Evolutionary conservation across 2,329 filamentous ascomycete genomes (phyloP), one percentile per base, ranked within the genome.

Genomic region (Beauveria sp.): DNA sequence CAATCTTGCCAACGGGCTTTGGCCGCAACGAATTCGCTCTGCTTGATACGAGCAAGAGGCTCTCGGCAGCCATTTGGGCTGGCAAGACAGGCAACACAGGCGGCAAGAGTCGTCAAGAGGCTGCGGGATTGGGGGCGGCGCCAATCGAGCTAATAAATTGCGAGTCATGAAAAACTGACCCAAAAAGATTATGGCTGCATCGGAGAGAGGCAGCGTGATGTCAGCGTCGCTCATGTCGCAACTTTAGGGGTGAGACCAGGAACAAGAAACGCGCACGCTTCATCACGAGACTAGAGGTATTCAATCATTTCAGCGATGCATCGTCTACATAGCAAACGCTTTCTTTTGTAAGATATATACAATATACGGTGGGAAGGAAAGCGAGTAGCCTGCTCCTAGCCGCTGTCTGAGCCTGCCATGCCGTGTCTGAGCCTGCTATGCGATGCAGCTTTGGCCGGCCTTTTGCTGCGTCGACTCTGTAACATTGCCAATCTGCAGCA

Each of bases 401-500:
- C 34, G 34, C 12, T 38, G 34, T 38, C 34, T 38, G 34, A 38
- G 34, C 12, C 34, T 38, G 12, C 34, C 1, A 14, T 14, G 34
- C 34, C 31, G 31, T 34, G 31, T 34, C 31, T 34, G 31, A 12
- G 31, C 31, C 31, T 31, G 52, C 14, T 16, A 61, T 8, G 42
- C 40, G 8, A 46, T 14, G 46, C 60, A 62, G 10, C n/a, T 57
- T 10, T 28, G 24, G 45, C 60, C 40, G 2, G 53, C 60, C 38
- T 40, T 62, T 9, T 52, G 24, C 24, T 46, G 24, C 38, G 24
- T 57, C 34, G 45, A 5, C 3, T 54, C 43, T 6, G 61, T 63
- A 26, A 56, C 6, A 18, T 63, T 56, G 26, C 62, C 62, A 18
- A 64, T 38, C 18, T 66, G 64, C 26, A 66, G 24, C 3, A 61